Evolutionary conservation across 2,329 filamentous ascomycete genomes (phyloP).

Genomic region (Elsinoe batatas): DNA sequence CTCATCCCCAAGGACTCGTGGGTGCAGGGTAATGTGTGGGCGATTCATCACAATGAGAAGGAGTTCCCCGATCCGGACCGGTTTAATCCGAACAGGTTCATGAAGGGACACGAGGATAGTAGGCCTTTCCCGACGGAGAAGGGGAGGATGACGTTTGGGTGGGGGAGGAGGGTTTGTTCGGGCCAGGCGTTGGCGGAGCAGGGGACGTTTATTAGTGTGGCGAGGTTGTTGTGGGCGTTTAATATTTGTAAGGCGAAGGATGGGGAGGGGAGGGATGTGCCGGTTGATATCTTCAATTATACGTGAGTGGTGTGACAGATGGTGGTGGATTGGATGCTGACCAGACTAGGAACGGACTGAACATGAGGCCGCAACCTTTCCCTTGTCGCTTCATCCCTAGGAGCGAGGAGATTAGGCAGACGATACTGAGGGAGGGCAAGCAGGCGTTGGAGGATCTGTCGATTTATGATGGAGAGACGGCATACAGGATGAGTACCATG

Average conservation of each 20-base stretch:
- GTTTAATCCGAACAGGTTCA: constrained; percentile 16
- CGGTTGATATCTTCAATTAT: constrained; percentile 49
- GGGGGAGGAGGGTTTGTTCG: constrained; percentile 46
- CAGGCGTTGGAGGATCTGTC: constrained; percentile 44
- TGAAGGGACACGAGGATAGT: constrained; percentile 27
- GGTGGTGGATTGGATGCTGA: too few species aligned
- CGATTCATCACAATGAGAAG: constrained; percentile 16
- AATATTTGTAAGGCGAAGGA: constrained; percentile 37
- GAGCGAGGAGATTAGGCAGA: constrained; percentile 38
- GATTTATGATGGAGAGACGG: constrained; percentile 46
- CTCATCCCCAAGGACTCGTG: constrained; percentile 21
- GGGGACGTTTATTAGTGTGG: constrained; percentile 49
- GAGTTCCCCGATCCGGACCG: constrained; percentile 17
- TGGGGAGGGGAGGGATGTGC: constrained; percentile 35
- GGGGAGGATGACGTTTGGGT: constrained; percentile 48
- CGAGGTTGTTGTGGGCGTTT: constrained; percentile 50
- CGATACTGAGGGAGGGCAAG: constrained; percentile 44
- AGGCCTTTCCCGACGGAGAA: constrained; percentile 35
- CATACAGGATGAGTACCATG: constrained; percentile 48
- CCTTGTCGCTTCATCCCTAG: constrained; percentile 45
- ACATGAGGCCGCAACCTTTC: constrained; percentile 49
- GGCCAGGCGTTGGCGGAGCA: constrained; percentile 50
- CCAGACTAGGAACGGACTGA: constrained; percentile 42
- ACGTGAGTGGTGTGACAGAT: constrained; percentile 32
- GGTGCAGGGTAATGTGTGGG: constrained; percentile 23